Percentiles rank a stretch among this genome's conserved stretches.
phyloP scores from a whole-genome alignment of 495 filamentous ascomycete species.

The Apodospora peruviana region DNA sequence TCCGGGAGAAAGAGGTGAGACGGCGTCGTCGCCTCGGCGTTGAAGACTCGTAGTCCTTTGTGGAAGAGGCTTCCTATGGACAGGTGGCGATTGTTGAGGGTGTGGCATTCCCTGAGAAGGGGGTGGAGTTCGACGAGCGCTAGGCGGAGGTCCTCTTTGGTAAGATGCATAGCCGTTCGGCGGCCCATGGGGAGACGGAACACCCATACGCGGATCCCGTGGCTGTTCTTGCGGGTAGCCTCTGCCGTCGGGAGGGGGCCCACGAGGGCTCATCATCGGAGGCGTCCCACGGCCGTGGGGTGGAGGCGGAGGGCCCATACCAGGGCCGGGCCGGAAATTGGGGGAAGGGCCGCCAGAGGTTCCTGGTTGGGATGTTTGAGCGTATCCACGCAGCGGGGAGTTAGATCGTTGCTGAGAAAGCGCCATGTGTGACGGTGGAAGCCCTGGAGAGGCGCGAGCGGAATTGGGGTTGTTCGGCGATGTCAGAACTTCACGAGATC shows the following conservation, averaged over 20 bases:
- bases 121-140: slow-evolving; percentile 33
- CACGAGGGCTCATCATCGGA: slow-evolving; percentile 20
- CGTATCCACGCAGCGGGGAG: slow-evolving; percentile 23
- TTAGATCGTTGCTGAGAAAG: slow-evolving; percentile 25
- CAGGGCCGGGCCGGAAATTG: slow-evolving; percentile 7
- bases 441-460: slow-evolving; percentile 20
- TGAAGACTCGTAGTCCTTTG: slow-evolving; percentile 33
- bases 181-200: slow-evolving; percentile 3
- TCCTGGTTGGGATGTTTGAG: neutral
- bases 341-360: slow-evolving; percentile 8
- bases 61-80: slow-evolving; percentile 60
- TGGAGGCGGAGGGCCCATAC: slow-evolving; percentile 3
- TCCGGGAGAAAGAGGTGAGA: slow-evolving; percentile 17
- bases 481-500: slow-evolving; percentile 45
- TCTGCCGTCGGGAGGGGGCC: slow-evolving; percentile 21
- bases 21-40: slow-evolving; percentile 20
- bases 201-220: slow-evolving; percentile 12
- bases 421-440: slow-evolving; percentile 29
- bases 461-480: slow-evolving; percentile 17
- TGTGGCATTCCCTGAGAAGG: slow-evolving; percentile 16
- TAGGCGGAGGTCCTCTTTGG: slow-evolving; percentile 15
- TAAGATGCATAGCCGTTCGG: neutral
- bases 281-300: slow-evolving; percentile 8
- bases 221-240: slow-evolving; percentile 6
- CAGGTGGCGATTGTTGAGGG: slow-evolving; percentile 30